Percentiles rank a stretch among this genome's conserved stretches.
These are phyloP conservation scores for Microdochium nivale DNA, from an alignment of 2,329 filamentous ascomycete genomes.

Conservation along the genomic window DNA sequence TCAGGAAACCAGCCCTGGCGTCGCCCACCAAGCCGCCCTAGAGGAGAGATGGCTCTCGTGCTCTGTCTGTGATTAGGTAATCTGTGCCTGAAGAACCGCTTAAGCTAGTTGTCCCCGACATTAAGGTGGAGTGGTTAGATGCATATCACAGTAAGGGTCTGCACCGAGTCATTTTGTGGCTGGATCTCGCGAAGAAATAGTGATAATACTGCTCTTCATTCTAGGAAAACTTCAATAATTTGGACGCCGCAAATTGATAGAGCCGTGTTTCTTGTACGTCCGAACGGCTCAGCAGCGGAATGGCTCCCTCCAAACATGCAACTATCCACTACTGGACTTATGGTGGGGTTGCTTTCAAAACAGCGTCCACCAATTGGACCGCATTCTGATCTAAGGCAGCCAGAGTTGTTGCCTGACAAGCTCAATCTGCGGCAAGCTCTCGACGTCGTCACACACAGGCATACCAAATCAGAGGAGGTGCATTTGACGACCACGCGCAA, in stretches of 20 bases:
- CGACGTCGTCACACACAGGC: background rate
- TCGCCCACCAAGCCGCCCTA: no score
- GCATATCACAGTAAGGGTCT: no score
- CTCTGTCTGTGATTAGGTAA: background rate
- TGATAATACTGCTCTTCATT: no score
- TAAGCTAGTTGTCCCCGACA: no score
- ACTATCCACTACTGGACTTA: background rate
- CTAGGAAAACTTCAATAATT: no score
- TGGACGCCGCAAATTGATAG: no score
- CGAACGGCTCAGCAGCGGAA: no score
- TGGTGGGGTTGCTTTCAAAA: background rate
- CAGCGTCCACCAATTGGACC: background rate
- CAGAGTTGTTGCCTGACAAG: background rate
- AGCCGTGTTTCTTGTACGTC: no score
- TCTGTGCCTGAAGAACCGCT: no score
- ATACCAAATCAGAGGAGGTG: background rate
- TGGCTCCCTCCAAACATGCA: background rate
- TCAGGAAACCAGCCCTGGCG: slow-evolving; percentile 17
- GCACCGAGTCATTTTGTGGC: no score
- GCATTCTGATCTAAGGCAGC: slow-evolving; percentile 4
- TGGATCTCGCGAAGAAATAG: no score
- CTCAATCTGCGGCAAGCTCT: background rate
- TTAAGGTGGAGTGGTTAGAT: no score
- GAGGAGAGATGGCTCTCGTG: background rate
- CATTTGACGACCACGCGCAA: slow-evolving; percentile 11